Evolutionary conservation across 371 early-diverging fungal species (phyloP).

Genomic region (Mortierella sp.): DNA sequence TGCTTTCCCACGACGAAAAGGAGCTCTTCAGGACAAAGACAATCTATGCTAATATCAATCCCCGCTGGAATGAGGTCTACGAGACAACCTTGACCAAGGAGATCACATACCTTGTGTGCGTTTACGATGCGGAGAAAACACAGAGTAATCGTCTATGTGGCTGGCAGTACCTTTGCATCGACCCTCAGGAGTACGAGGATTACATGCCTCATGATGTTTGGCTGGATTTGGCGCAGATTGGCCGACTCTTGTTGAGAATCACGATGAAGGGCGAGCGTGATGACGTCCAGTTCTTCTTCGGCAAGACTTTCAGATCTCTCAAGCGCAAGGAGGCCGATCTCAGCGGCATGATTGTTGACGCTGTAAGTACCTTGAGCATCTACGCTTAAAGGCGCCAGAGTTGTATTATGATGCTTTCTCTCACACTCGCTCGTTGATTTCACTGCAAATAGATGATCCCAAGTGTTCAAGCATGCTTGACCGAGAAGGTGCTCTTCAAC

Average conservation of each 20-base stretch:
- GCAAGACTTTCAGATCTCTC: constrained; percentile 82
- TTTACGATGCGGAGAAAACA: constrained; percentile 84
- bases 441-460: constrained; percentile 62
- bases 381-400: not conserved
- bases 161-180: constrained; percentile 74
- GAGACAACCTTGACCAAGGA: constrained; percentile 77
- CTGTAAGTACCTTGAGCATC: constrained; percentile 56
- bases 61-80: constrained; percentile 94
- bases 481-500: constrained; percentile 48
- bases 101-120: constrained; percentile 73
- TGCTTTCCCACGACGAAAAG: constrained; percentile 71
- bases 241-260: constrained; percentile 83
- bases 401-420: not conserved
- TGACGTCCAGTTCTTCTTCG: constrained; percentile 94
- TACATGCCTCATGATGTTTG: constrained; percentile 87
- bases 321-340: constrained; percentile 81
- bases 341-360: constrained; percentile 79
- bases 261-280: constrained; percentile 94
- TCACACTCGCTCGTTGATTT: not conserved
- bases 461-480: constrained; percentile 58
- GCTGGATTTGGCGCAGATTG: constrained; percentile 88
- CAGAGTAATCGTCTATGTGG: constrained; percentile 88
- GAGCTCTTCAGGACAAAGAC: constrained; percentile 73
- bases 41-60: constrained; percentile 82
- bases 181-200: constrained; percentile 71